These are phyloP conservation scores for Tubosaeta sp. DNA, from an alignment of 768 basidiomycete genomes.

Conservation along the genomic window DNA sequence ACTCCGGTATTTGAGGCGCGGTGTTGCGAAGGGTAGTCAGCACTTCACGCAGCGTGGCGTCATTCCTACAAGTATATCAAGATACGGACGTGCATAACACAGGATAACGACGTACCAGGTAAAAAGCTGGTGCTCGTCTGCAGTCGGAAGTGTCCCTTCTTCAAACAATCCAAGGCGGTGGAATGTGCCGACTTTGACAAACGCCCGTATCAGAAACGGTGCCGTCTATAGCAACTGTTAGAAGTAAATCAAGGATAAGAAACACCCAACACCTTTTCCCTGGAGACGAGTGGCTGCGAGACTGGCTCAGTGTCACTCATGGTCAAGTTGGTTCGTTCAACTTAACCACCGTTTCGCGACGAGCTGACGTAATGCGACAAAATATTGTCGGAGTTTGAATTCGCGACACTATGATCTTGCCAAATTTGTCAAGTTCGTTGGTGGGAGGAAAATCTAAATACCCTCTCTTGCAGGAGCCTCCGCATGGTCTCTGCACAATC, in stretches of 20 bases:
- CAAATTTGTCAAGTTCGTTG: neutral
- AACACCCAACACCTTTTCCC: slow-evolving; percentile 48
- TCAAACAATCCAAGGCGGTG: slow-evolving; percentile 74
- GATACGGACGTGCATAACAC: neutral
- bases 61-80: slow-evolving; percentile 51
- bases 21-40: slow-evolving; percentile 71
- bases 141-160: slow-evolving; percentile 69
- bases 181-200: slow-evolving; percentile 77
- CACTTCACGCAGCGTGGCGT: slow-evolving; percentile 76
- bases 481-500: neutral
- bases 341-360: neutral
- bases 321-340: neutral
- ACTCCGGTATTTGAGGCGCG: slow-evolving; percentile 64
- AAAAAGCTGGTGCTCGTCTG: slow-evolving; percentile 80
- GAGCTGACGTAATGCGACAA: neutral
- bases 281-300: slow-evolving; percentile 42
- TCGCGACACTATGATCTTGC: neutral
- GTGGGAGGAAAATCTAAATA: neutral
- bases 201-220: slow-evolving; percentile 78
- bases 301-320: slow-evolving; percentile 39
- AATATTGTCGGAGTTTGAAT: neutral
- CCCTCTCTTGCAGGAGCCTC: neutral
- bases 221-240: slow-evolving; percentile 47
- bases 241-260: neutral
- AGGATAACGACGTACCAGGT: slow-evolving; percentile 52